phyloP scores from a whole-genome alignment of 2,329 filamentous ascomycete species.

The Nemania sp. region DNA sequence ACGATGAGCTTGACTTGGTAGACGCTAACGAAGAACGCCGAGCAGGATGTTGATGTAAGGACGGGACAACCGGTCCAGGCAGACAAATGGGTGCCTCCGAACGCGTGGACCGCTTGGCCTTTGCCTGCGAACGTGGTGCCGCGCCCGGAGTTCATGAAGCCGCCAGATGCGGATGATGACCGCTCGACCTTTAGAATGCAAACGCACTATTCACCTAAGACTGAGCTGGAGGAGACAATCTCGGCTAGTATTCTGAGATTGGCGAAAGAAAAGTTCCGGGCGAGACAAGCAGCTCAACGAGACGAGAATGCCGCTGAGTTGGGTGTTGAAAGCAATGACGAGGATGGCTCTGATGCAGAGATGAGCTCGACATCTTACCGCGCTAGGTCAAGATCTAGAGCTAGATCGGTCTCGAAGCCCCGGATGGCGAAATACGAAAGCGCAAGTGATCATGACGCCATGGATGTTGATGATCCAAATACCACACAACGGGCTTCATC shows the following conservation, averaged over 20 bases:
- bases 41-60: conserved; percentile 47
- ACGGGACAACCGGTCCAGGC: conserved; percentile 45
- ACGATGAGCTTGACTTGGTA: no score
- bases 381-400: conserved; percentile 27
- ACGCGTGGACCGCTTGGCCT: conserved; percentile 88
- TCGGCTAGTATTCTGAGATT: conserved; percentile 72
- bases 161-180: conserved; percentile 55
- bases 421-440: conserved; percentile 41
- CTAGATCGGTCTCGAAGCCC: conserved; percentile 34
- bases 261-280: conserved; percentile 74
- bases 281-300: conserved; percentile 51
- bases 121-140: conserved; percentile 73
- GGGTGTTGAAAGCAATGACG: conserved; percentile 33
- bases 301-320: conserved; percentile 30
- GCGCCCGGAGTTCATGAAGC: conserved; percentile 63
- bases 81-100: conserved; percentile 64
- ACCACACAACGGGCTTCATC: conserved; percentile 12
- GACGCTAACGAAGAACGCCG: conserved; percentile 27
- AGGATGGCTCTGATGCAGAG: conserved; percentile 37
- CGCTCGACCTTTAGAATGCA: conserved; percentile 63
- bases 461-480: conserved; percentile 41
- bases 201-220: conserved; percentile 63
- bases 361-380: conserved; percentile 30
- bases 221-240: conserved; percentile 76
- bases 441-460: conserved; percentile 38